Percentiles rank a stretch among this genome's conserved stretches.
Conservation (phyloP, 106 monocot species). For the Narthecium ossifragum region DNA sequence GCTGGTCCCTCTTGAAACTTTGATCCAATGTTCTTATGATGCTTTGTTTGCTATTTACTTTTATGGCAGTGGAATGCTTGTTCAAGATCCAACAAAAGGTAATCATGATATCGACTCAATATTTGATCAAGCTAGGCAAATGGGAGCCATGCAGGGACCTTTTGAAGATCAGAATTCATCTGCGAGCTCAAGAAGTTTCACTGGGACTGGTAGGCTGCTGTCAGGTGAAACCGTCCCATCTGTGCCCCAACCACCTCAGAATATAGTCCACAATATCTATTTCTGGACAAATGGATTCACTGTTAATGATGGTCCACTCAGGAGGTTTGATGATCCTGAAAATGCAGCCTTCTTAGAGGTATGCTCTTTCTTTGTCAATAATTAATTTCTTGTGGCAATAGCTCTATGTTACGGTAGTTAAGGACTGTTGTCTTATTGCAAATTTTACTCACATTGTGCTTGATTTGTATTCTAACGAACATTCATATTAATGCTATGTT, state of each 20-base stretch:
- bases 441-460: background rate
- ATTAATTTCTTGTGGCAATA: background rate
- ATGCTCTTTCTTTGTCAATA: background rate
- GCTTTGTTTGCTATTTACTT: too few species aligned
- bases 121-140: slow-evolving; percentile 89
- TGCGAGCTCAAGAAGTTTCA: slow-evolving; percentile 66
- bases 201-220: slow-evolving; percentile 77
- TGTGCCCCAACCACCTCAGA: slow-evolving; percentile 31
- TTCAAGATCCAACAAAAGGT: slow-evolving; percentile 72
- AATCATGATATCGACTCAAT: slow-evolving; percentile 61
- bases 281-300: slow-evolving; percentile 93
- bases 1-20: too few species aligned
- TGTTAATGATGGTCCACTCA: slow-evolving; percentile 76
- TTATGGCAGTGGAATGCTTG: slow-evolving; percentile 96
- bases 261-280: slow-evolving; percentile 47
- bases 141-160: slow-evolving; percentile 62
- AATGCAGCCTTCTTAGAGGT: slow-evolving; percentile 89
- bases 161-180: slow-evolving; percentile 36
- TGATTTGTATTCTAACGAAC: background rate
- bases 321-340: slow-evolving; percentile 79
- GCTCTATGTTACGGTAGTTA: background rate
- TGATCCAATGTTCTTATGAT: too few species aligned
- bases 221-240: slow-evolving; percentile 62
- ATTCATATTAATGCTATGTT: background rate
- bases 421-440: background rate